Evolutionary conservation across 2,329 filamentous ascomycete species (phyloP), one percentile per base, ranked within the genome.

Genomic region (Fusarium falciforme): DNA sequence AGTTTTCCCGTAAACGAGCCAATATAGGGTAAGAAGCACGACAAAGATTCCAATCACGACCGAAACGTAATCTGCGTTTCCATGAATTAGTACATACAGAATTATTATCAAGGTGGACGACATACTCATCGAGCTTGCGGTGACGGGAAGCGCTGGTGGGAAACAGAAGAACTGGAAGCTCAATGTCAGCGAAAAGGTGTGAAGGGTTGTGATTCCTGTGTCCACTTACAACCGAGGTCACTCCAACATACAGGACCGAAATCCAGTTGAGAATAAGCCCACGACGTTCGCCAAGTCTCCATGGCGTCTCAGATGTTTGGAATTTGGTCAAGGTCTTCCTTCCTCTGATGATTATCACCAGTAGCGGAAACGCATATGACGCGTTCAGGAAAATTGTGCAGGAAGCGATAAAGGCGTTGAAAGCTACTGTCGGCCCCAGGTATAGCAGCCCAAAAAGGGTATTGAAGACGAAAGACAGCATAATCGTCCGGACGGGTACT

Each of bases 41-140:
- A 65, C 52, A 6, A 82, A 83, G 2, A 84, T 83, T 14, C 81
- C 80, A 60, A 83, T 82, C 5, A 83, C 81, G 7, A 76, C 81
- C 6, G 78, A 79, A 2, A 83, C 82, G 44, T 83, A 84, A 59
- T 83, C 81, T 82, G 8, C 35, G 6, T 25, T 3, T 14, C 29
- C 12, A 2, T 4, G 0, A 16, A 25, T 74, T 16, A 72, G 58
- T 2, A 10, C 2, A 5, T n/a, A 1, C 6, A 0, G 9, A 0
- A 31, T 3, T n/a, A 1, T 6, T 7, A 35, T 16, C 16, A 7
- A n/a, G 4, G 11, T 17, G 2, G 17, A 5, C 0, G 31, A 22
- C 54, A 12, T 74, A 74, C 72, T 77, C 72, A 76, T 77, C 4
- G 71, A 40, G 16, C 67, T 77, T 5, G 59, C 72, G 12, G 66